A percentile compares a stretch with the other conserved stretches of the same genome.
Conservation (phyloP, 352 stramenopile species). For the Phytopythium aichiense region DNA sequence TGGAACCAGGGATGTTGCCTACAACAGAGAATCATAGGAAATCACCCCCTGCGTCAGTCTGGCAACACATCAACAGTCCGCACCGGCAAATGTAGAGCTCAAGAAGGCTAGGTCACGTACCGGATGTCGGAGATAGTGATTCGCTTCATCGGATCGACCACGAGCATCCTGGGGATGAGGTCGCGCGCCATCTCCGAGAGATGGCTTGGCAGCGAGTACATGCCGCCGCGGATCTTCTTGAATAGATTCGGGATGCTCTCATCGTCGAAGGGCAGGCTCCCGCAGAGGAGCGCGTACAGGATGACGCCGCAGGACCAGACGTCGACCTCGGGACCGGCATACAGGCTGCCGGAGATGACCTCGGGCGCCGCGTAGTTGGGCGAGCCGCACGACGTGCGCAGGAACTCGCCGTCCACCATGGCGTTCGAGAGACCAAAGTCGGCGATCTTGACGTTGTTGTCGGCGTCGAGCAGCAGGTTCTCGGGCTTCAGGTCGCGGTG, state of each 20-base stretch:
- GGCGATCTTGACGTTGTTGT: constrained; percentile 99
- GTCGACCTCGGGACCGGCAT: constrained; percentile 98
- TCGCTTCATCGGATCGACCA: constrained; percentile 99
- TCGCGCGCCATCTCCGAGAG: constrained; percentile 94
- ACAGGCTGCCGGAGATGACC: constrained; percentile 98
- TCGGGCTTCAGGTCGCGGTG: constrained; percentile 98
- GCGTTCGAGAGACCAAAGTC: constrained; percentile 99
- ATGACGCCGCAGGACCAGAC: constrained; percentile 99
- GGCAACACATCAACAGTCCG: not conserved
- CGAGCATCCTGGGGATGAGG: constrained; percentile 98
- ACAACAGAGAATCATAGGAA: not conserved
- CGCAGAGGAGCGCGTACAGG: constrained; percentile 98
- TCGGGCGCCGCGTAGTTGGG: constrained; percentile 99
- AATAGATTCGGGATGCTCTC: constrained; percentile 99
- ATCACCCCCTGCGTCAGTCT: not conserved
- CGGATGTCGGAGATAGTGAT: constrained; percentile 99
- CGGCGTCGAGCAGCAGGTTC: constrained; percentile 96
- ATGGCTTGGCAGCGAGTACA: constrained; percentile 98
- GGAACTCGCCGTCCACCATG: constrained; percentile 98
- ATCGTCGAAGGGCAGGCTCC: constrained; percentile 98
- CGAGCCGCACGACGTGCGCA: constrained; percentile 96
- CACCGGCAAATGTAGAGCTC: not conserved
- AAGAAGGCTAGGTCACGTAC: constrained; percentile 11
- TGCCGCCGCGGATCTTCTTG: constrained; percentile 98
- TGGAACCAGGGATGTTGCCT: constrained; percentile 97